Evolutionary conservation across 23 red algal species (phyloP).

Genomic region (Gracilaria vermiculophylla): DNA sequence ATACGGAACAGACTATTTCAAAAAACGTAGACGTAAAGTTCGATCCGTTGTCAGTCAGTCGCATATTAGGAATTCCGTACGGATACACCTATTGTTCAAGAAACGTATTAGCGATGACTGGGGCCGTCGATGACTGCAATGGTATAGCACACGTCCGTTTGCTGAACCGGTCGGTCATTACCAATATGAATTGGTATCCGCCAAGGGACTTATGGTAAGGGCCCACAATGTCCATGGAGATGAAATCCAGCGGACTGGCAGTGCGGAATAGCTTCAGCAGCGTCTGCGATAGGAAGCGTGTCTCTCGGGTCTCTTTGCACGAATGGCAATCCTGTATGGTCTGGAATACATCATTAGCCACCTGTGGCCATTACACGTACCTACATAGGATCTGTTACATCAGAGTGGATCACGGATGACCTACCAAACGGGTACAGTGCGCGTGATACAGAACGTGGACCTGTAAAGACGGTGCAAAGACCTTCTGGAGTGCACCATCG

Average conservation of each 20-base stretch:
- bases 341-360: slow-evolving; percentile 19
- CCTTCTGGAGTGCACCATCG: slow-evolving; percentile 20
- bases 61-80: background rate
- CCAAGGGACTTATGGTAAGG: background rate
- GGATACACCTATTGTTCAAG: slow-evolving; percentile 2
- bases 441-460: background rate
- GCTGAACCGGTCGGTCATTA: slow-evolving; percentile 46
- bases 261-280: slow-evolving; percentile 29
- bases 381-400: slow-evolving; percentile 14
- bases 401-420: slow-evolving; percentile 2
- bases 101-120: background rate
- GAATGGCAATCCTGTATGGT: background rate
- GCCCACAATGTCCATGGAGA: slow-evolving; percentile 29
- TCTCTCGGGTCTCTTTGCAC: background rate
- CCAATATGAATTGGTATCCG: slow-evolving; percentile 33
- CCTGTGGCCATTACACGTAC: slow-evolving; percentile 21
- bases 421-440: background rate
- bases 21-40: slow-evolving; percentile 40
- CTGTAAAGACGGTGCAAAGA: background rate
- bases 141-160: slow-evolving; percentile 24
- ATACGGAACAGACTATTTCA: background rate
- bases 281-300: background rate
- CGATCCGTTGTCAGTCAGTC: slow-evolving; percentile 23
- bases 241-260: background rate
- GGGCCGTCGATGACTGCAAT: background rate